phyloP scores from a whole-genome alignment of 2,329 filamentous ascomycete species.

The Microsporum ferrugineum region DNA sequence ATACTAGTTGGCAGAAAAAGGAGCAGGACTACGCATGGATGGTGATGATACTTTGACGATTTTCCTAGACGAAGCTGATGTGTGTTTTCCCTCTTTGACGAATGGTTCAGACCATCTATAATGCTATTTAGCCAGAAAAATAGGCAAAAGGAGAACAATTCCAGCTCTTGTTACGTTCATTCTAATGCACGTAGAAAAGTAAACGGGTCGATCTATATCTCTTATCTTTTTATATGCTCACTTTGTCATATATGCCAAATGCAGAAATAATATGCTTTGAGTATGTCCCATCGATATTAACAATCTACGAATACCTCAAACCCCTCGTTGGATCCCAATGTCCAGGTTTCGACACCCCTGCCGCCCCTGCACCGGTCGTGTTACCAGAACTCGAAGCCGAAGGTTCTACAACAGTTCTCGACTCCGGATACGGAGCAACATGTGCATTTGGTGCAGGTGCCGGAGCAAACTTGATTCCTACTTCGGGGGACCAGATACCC shows the following conservation, averaged over 20 bases:
- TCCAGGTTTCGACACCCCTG: slow-evolving; percentile 20
- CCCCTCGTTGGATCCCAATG: slow-evolving; percentile 51
- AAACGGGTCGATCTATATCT: neutral
- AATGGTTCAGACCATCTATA: neutral
- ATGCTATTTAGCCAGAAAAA: neutral
- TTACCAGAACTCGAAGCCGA: slow-evolving; percentile 13
- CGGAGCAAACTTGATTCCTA: slow-evolving; percentile 66
- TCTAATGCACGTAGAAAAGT: neutral
- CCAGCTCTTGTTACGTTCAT: neutral
- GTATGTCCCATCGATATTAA: neutral
- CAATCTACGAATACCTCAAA: slow-evolving; percentile 40
- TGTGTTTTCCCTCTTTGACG: neutral
- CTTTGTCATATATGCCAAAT: neutral
- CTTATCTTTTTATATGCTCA: neutral
- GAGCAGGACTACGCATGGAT: neutral
- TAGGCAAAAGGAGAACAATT: neutral
- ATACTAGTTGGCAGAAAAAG: neutral
- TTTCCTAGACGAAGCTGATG: neutral
- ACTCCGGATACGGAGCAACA: slow-evolving; percentile 3
- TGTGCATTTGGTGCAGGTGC: slow-evolving; percentile 17
- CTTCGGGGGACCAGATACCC: slow-evolving; percentile 65
- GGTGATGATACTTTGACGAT: neutral
- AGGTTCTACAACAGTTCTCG: slow-evolving; percentile 13
- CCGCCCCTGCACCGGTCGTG: neutral
- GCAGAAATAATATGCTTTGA: neutral